Base-by-base conservation (phyloP, 495 filamentous ascomycete species). In the Daldinia childiae region DNA sequence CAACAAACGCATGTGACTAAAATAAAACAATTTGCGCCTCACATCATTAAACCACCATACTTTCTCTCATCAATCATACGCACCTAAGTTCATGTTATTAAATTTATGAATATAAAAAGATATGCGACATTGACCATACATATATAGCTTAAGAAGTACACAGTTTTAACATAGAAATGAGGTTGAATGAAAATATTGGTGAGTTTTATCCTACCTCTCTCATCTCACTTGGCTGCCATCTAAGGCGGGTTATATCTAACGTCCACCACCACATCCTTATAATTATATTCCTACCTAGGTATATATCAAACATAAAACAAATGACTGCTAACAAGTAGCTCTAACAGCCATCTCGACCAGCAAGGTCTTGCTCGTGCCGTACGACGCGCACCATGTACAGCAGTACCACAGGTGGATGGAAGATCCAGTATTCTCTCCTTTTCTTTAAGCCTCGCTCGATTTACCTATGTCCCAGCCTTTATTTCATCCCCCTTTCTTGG, bases 371-470 rank as follows among this genome's bases (percentile, higher is more conserved):
- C 84, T 97, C 32, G 93, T 97, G 43, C 94, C 94, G 6, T 97
- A 97, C 75, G 92, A 91, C 38, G 79, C 81, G 62, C 89, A 88
- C 79, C 94, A 97, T 81, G 94, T 97, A 36, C 85, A 84, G 8
- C 89, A 83, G 2, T 97, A 97, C 71, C 92, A 97, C 70, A 80
- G 87, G 74, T 97, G 94, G 94, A 97, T 97, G 93, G 84, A 95
- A 84, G 90, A 95, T 72, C 85, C 90, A 63, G 93, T 95, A 81
- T 59, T 77, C 65, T 26, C 27, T 65, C 26, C 32, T 36, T 41
- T 43, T 45, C 36, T 38, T 64, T 54, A 0, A 32, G 29, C 1
- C 50, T 36, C 12, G 27, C 21, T 60, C 45, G 34, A 27, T 26
- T 29, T 29, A 29, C 5, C 27, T 6, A 29, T 4, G 27, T 4